Evolutionary conservation across 129 eudicot species (phyloP).

Genomic region (Tagetes erecta): DNA sequence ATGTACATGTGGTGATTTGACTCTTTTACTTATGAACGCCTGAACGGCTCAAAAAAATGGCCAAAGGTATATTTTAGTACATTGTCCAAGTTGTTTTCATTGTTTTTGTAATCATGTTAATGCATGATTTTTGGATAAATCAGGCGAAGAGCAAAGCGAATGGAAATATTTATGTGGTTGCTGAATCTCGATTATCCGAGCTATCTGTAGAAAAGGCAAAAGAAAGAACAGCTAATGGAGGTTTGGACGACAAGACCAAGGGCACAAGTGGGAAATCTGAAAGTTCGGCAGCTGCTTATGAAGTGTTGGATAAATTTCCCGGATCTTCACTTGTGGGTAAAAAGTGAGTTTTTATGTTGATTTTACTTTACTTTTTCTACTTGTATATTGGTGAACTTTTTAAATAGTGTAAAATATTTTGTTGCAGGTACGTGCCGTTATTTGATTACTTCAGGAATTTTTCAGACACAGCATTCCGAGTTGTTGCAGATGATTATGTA

Average conservation of each 20-base stretch:
- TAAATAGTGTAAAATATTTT: constrained; percentile 30
- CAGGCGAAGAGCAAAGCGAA: constrained; percentile 64
- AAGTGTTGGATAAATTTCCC: constrained; percentile 50
- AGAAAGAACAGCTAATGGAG: constrained; percentile 55
- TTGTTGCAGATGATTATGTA: constrained; percentile 45
- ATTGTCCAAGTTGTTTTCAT: neutral
- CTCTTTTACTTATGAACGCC: neutral
- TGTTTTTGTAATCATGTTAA: neutral
- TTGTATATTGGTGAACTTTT: neutral
- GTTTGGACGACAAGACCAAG: constrained; percentile 33
- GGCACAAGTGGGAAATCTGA: constrained; percentile 43
- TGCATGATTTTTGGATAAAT: neutral
- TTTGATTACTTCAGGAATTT: constrained; percentile 25
- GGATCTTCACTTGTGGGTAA: constrained; percentile 79
- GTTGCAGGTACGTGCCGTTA: constrained; percentile 52
- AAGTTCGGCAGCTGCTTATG: constrained; percentile 45
- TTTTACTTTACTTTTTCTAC: neutral
- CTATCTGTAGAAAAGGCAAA: constrained; percentile 37
- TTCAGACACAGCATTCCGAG: constrained; percentile 26
- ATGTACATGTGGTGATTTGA: neutral
- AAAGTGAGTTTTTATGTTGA: constrained; percentile 43
- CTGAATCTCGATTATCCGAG: constrained; percentile 20
- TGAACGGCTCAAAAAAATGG: neutral
- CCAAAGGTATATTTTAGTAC: neutral
- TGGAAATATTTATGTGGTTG: constrained; percentile 36